Conservation (phyloP, 805 yeast species). For the Hanseniaspora lachancei region DNA sequence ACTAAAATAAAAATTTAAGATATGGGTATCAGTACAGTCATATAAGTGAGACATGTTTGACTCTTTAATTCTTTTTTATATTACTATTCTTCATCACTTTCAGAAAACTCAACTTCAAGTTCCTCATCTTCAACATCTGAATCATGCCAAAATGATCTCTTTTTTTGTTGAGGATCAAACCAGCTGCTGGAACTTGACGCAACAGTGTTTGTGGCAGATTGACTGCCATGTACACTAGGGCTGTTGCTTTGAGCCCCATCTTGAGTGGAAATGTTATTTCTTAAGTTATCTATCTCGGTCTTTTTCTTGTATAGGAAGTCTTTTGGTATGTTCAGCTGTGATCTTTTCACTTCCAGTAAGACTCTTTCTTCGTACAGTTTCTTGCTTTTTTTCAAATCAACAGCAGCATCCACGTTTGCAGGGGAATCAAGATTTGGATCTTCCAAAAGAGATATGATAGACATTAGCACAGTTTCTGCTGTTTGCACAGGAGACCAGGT, state of each 20-base stretch:
- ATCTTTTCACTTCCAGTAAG: conserved; percentile 65
- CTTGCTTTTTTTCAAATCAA: conserved; percentile 71
- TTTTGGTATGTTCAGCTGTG: conserved; percentile 73
- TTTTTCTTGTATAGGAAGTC: conserved; percentile 37
- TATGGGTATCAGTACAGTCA: too few relatives aligned
- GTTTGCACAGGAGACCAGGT: conserved; percentile 92
- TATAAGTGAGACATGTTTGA: too few relatives aligned
- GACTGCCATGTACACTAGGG: neutral
- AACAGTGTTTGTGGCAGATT: neutral
- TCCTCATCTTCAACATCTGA: conserved; percentile 12
- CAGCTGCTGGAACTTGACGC: neutral
- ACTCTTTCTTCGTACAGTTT: conserved; percentile 66
- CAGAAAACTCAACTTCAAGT: conserved; percentile 10
- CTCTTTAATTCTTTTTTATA: too few relatives aligned
- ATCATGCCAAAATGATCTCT: conserved; percentile 11
- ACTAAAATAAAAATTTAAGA: too few relatives aligned
- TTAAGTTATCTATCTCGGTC: neutral
- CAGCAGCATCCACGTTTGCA: conserved; percentile 92
- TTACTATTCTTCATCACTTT: conserved; percentile 8
- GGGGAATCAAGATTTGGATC: conserved; percentile 91
- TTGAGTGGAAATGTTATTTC: neutral
- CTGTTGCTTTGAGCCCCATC: neutral
- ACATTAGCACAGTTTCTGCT: conserved; percentile 78
- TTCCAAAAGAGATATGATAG: conserved; percentile 78
- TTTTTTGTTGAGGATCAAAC: conserved; percentile 1